Conservation (phyloP, 345 rosid species). For the Eutrema heterophyllum region DNA sequence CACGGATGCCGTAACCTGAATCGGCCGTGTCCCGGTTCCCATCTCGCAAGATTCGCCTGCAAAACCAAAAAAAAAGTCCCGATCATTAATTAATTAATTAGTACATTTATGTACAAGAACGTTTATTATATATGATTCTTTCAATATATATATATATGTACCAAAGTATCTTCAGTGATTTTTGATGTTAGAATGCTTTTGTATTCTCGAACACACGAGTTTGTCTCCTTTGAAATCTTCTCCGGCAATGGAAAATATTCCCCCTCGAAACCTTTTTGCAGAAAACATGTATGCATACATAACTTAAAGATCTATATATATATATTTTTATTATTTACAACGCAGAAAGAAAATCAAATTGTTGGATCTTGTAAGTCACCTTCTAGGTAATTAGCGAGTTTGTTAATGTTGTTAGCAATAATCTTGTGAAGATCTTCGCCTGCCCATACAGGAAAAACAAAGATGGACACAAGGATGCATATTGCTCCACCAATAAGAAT, state of each 20-base stretch:
- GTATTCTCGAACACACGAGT: conserved; percentile 40
- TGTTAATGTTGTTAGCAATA: conserved; percentile 44
- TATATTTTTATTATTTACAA: neutral
- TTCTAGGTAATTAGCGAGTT: conserved; percentile 53
- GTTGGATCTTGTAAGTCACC: conserved; percentile 35
- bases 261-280: conserved; percentile 49
- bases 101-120: neutral
- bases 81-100: neutral
- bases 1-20: conserved; percentile 71
- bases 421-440: conserved; percentile 67
- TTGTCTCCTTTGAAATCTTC: conserved; percentile 31
- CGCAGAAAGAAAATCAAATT: neutral
- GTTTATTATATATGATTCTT: neutral
- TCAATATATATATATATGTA: conserved; percentile 4
- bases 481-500: conserved; percentile 56
- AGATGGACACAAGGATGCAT: conserved; percentile 44
- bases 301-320: neutral
- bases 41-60: conserved; percentile 79
- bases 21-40: conserved; percentile 85
- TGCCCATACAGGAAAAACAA: conserved; percentile 66
- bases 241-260: conserved; percentile 43
- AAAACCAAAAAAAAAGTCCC: neutral
- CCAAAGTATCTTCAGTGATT: conserved; percentile 60
- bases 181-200: conserved; percentile 56
- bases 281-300: conserved; percentile 1